Conservation (phyloP, 805 yeast species). For the Ogataea paradorogensis region DNA sequence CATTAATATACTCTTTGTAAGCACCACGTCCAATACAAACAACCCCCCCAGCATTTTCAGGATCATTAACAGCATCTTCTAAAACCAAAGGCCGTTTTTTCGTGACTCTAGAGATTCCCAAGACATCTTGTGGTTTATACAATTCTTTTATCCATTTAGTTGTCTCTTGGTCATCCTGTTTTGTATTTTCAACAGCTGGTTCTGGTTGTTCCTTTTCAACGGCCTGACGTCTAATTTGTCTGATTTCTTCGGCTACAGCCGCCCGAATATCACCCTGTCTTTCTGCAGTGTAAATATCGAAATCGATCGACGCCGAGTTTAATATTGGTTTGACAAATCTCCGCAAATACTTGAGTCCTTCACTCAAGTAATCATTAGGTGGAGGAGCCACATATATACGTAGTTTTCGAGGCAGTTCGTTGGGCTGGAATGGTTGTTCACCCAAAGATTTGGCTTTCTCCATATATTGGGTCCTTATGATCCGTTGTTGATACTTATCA, state of each 20-base stretch:
- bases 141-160: conserved; percentile 34
- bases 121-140: conserved; percentile 42
- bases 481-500: conserved; percentile 72
- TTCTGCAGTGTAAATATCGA: conserved; percentile 67
- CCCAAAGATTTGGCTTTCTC: conserved; percentile 54
- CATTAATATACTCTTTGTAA: conserved; percentile 85
- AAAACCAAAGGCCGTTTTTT: conserved; percentile 18
- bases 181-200: conserved; percentile 1
- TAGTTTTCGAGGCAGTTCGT: conserved; percentile 66
- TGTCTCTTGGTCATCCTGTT: conserved; percentile 22
- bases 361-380: conserved; percentile 84
- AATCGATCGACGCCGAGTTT: conserved; percentile 82
- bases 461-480: conserved; percentile 64
- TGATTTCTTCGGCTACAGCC: conserved; percentile 76
- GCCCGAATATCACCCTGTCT: conserved; percentile 88
- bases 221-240: conserved; percentile 57
- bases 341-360: conserved; percentile 68
- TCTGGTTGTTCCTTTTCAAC: conserved; percentile 11
- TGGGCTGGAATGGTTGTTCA: conserved; percentile 39
- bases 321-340: conserved; percentile 82
- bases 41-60: conserved; percentile 71
- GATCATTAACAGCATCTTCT: conserved; percentile 47
- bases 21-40: conserved; percentile 95
- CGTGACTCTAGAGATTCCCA: conserved; percentile 50
- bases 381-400: conserved; percentile 93